A percentile compares a stretch with the other conserved stretches of the same genome.
Conservation (phyloP, 495 filamentous ascomycete genomes). For the Aspergillus ellipticus region DNA sequence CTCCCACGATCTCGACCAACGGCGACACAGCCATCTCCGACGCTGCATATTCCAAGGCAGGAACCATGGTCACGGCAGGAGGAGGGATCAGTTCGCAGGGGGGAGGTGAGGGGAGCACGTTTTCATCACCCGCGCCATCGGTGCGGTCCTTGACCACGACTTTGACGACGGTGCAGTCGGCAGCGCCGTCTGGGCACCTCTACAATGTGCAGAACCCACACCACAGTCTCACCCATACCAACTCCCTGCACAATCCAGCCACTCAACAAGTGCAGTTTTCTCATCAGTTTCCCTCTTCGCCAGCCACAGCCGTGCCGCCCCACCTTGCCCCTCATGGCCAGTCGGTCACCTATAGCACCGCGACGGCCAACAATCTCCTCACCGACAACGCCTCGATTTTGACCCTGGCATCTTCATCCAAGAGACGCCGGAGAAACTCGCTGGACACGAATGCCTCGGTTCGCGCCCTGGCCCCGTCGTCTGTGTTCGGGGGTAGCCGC, state of each 20-base stretch:
- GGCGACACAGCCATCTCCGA: conserved; percentile 71
- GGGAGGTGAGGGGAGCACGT: conserved; percentile 77
- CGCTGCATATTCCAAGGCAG: conserved; percentile 73
- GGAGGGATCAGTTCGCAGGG: conserved; percentile 61
- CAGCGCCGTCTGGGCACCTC: conserved; percentile 63
- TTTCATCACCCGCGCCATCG: conserved; percentile 90
- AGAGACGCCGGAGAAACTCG: conserved; percentile 80
- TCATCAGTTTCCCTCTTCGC: conserved; percentile 80
- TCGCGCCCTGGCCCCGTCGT: conserved; percentile 86
- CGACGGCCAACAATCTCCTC: conserved; percentile 86
- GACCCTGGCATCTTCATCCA: conserved; percentile 93
- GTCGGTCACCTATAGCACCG: conserved; percentile 79
- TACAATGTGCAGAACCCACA: conserved; percentile 37
- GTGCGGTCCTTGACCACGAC: conserved; percentile 91
- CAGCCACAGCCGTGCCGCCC: conserved; percentile 74
- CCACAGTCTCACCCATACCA: conserved; percentile 39
- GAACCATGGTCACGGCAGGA: conserved; percentile 62
- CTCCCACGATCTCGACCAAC: conserved; percentile 79
- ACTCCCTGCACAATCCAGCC: conserved; percentile 43
- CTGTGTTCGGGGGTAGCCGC: conserved; percentile 82
- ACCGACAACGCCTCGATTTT: conserved; percentile 95
- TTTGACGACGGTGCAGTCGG: conserved; percentile 91
- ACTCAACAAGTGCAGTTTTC: conserved; percentile 68
- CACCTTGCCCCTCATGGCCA: conserved; percentile 68
- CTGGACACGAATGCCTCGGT: conserved; percentile 96